These are phyloP conservation scores for Acmispon strigosus DNA, from an alignment of 306 rosid genomes.

Conservation along the genomic window DNA sequence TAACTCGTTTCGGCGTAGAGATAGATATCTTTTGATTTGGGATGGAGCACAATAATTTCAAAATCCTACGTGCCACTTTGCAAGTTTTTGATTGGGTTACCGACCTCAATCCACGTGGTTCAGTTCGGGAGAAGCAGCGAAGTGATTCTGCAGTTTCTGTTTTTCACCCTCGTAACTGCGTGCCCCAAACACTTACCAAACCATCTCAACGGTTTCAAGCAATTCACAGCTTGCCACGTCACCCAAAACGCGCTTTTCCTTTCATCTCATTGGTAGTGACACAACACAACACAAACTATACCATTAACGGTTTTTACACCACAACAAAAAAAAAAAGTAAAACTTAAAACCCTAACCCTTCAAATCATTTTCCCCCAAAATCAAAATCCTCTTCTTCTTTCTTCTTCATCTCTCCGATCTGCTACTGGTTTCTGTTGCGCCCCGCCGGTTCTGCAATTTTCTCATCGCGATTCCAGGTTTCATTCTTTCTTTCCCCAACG, in stretches of 20 bases:
- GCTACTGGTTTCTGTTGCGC: conserved; percentile 23
- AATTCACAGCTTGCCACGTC: conserved; percentile 24
- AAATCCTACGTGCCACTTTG: conserved; percentile 24
- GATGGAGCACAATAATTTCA: neutral
- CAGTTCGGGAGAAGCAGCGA: neutral
- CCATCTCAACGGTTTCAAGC: neutral
- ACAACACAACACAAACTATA: neutral
- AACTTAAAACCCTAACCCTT: conserved; percentile 60
- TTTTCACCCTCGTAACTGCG: neutral
- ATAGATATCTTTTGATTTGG: too few species aligned
- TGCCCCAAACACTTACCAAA: too few species aligned
- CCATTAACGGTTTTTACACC: neutral
- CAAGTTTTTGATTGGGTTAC: conserved; percentile 28
- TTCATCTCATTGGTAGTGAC: conserved; percentile 18
- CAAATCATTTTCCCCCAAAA: conserved; percentile 21
- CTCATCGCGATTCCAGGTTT: conserved; percentile 21
- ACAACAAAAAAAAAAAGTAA: neutral
- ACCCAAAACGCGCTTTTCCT: neutral
- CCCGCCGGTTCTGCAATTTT: conserved; percentile 25
- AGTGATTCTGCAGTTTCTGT: neutral
- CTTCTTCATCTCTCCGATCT: conserved; percentile 38
- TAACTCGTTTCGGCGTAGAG: too few species aligned
- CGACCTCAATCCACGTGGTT: conserved; percentile 27
- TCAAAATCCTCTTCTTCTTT: conserved; percentile 5
- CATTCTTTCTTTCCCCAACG: conserved; percentile 1